Base-by-base conservation (phyloP, 257 asterid genomes). In the Lithospermum erythrorhizon region DNA sequence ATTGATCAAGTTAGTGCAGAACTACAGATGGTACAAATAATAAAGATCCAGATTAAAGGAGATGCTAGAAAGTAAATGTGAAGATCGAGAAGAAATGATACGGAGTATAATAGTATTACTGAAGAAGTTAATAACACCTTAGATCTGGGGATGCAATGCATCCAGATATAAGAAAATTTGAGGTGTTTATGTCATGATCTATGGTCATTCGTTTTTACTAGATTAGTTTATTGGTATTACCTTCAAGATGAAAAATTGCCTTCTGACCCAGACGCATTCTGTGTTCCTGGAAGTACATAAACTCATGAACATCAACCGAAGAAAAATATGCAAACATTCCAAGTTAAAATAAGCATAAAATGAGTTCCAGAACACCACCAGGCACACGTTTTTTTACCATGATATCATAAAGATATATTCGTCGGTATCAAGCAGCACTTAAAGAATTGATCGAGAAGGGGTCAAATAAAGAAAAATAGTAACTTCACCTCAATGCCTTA, bases 181-280 rank as follows among this genome's bases (percentile, higher is more conserved):
- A 41, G 18, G 4, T 55, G 47, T 21, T 21, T 52, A 21, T 15
- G 18, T 22, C 13, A 64, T 37, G 47, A 30, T 55, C 49, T 37
- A 37, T 37, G 48, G 48, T 11, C 18, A 41, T 11, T 13, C 15
- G 49, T 23, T 3, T 55, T 21, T 9, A 21, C 59, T 55, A 54
- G 35, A 57, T 49, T 52, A 24, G 65, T 37, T 56, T 24, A 20
- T 52, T 27, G 10, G 59, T 64, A 76, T 18, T 82, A 90, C 98
- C 97, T 91, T 91, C 98, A 63, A 91, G 95, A 78, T 91, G 98
- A 75, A 91, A 91, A 75, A 91, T 88, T 49, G 97, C 90, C 82
- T 91, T 91, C 78, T 91, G 97, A 61, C 98, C 98, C 20, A 86
- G 95, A 21, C 87, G 93, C 76, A 88, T 70, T 72, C 97, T 81